phyloP scores from a whole-genome alignment of 2,329 filamentous ascomycete genomes.

The Plectosphaerella cucumerina region DNA sequence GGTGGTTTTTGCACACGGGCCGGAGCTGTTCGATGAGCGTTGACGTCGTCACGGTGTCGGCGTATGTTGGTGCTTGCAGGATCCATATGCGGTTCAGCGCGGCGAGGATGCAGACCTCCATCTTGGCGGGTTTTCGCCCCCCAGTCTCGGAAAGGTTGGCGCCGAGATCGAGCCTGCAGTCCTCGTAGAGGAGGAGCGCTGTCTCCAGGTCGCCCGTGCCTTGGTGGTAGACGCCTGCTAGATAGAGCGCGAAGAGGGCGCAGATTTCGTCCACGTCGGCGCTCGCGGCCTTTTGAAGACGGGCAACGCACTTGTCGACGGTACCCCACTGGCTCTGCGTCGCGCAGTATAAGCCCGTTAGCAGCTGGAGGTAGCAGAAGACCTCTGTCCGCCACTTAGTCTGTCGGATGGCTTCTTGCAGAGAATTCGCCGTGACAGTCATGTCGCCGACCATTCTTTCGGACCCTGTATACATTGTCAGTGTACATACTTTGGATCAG shows the following conservation, averaged over 20 bases:
- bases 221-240: constrained; percentile 72
- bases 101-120: constrained; percentile 63
- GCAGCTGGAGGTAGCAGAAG: constrained; percentile 65
- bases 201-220: constrained; percentile 67
- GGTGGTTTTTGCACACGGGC: constrained; percentile 63
- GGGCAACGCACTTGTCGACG: constrained; percentile 54
- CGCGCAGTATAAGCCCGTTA: constrained; percentile 66
- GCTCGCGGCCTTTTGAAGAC: constrained; percentile 35
- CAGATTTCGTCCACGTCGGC: constrained; percentile 24
- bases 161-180: constrained; percentile 52
- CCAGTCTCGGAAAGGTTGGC: constrained; percentile 30
- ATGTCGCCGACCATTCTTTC: neutral
- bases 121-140: constrained; percentile 45
- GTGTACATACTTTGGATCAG: neutral
- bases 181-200: constrained; percentile 64
- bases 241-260: constrained; percentile 60
- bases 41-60: constrained; percentile 54
- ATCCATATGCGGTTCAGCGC: constrained; percentile 69
- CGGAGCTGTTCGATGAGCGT: constrained; percentile 62
- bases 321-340: constrained; percentile 66
- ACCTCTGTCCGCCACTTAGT: constrained; percentile 62
- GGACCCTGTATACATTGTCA: neutral
- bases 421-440: constrained; percentile 23
- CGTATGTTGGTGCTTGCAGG: constrained; percentile 57
- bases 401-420: constrained; percentile 54